These are phyloP conservation scores for Peterozyma xylosa DNA, from an alignment of 805 yeast species.

Conservation along the genomic window DNA sequence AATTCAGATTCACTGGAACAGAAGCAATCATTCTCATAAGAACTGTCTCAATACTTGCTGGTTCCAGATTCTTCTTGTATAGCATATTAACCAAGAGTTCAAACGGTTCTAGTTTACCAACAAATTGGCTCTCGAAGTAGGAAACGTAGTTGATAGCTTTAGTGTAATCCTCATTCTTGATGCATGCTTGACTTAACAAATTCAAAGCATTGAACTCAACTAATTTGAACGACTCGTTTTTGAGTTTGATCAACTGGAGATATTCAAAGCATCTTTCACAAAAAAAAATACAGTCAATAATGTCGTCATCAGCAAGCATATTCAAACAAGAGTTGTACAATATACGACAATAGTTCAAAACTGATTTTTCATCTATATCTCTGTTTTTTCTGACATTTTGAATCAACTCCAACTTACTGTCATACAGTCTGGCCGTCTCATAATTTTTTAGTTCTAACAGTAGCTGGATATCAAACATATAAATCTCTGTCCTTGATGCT, in stretches of 20 bases:
- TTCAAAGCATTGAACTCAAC: conserved; percentile 17
- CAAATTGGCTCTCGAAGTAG: conserved; percentile 18
- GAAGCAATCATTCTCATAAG: conserved; percentile 29
- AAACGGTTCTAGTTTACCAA: conserved; percentile 23
- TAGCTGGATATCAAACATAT: conserved; percentile 22
- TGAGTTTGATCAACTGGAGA: conserved; percentile 13
- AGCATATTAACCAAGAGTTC: conserved; percentile 18
- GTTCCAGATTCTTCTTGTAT: conserved; percentile 8
- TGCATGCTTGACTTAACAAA: conserved; percentile 19
- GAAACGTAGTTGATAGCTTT: conserved; percentile 16
- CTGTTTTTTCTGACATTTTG: conserved; percentile 5
- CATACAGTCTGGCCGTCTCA: conserved; percentile 26
- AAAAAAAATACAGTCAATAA: conserved; percentile 10
- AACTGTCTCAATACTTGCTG: conserved; percentile 16
- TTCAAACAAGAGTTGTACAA: conserved; percentile 22
- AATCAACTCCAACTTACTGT: conserved; percentile 18
- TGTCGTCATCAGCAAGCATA: conserved; percentile 6
- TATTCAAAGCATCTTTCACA: conserved; percentile 10
- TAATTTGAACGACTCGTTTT: conserved; percentile 12
- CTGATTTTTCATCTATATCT: conserved; percentile 10
- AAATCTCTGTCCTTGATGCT: conserved; percentile 9
- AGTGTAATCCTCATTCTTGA: conserved; percentile 14
- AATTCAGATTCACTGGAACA: conserved; percentile 15
- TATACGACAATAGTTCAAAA: conserved; percentile 23
- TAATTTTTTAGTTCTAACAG: conserved; percentile 22